Conservation (phyloP, 202 grass and related monocot genomes). For the Tripidium arundinaceum region DNA sequence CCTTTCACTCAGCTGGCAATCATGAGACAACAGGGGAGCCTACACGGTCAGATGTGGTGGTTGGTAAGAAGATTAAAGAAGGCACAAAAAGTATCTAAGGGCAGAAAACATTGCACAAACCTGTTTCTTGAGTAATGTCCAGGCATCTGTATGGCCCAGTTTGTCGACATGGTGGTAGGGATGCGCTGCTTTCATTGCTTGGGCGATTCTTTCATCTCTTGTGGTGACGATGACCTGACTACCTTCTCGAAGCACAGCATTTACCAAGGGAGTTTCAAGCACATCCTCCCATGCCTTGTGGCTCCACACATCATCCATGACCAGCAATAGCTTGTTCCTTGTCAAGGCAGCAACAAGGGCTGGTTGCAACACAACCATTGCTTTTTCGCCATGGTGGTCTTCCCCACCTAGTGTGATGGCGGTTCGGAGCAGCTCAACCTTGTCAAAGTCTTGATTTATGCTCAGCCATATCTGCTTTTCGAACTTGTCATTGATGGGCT, state of each 20-base stretch:
- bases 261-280: background rate
- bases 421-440: background rate
- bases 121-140: slow-evolving; percentile 28
- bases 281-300: background rate
- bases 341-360: background rate
- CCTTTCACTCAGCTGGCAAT: too few species aligned
- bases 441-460: background rate
- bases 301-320: background rate
- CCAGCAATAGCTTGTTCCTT: background rate
- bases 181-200: background rate
- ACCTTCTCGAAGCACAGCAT: background rate
- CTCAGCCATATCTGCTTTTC: background rate
- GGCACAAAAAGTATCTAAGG: too few species aligned
- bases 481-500: background rate
- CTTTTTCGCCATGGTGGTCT: background rate
- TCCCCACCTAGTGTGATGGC: background rate
- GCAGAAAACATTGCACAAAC: too few species aligned
- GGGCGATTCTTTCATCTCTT: too few species aligned
- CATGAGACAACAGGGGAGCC: too few species aligned
- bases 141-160: background rate
- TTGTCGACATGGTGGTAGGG: slow-evolving; percentile 1
- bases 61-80: too few species aligned
- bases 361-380: too few species aligned
- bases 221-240: slow-evolving; percentile 7
- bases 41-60: too few species aligned